phyloP scores from a whole-genome alignment of 2,329 filamentous ascomycete species.

The Seiridium unicorne region DNA sequence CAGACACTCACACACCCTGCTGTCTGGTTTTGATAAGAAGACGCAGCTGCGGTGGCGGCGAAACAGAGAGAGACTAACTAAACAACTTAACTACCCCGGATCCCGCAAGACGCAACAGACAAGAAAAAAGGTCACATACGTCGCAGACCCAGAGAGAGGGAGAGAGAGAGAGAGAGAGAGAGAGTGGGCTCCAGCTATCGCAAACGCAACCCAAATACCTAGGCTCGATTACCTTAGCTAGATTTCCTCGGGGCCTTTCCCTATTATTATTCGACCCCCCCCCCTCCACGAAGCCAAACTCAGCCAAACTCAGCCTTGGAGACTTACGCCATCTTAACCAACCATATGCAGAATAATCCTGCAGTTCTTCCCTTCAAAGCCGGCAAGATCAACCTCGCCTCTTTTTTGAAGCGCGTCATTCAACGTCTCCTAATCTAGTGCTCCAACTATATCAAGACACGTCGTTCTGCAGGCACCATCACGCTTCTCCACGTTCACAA shows the following conservation, averaged over 20 bases:
- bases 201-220: not conserved
- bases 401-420: conserved; percentile 33
- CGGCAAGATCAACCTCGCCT: conserved; percentile 23
- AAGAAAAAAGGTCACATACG: not conserved
- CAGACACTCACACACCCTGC: not conserved
- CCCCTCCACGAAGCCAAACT: conserved; percentile 1
- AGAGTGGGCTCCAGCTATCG: not conserved
- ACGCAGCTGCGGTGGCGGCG: no score
- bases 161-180: not conserved
- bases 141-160: not conserved
- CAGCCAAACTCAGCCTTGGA: conserved; percentile 21
- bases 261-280: conserved; percentile 8
- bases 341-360: conserved; percentile 50
- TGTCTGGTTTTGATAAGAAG: not conserved
- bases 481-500: conserved; percentile 26
- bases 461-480: conserved; percentile 50
- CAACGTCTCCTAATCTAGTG: conserved; percentile 30
- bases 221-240: not conserved
- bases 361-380: conserved; percentile 31
- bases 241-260: not conserved
- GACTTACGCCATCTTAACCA: conserved; percentile 38
- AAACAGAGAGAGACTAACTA: no score
- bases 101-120: not conserved
- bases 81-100: not conserved
- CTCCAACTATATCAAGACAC: conserved; percentile 62